Evolutionary conservation across 2,329 filamentous ascomycete genomes (phyloP).

Genomic region (Colletotrichum echinochloae): DNA sequence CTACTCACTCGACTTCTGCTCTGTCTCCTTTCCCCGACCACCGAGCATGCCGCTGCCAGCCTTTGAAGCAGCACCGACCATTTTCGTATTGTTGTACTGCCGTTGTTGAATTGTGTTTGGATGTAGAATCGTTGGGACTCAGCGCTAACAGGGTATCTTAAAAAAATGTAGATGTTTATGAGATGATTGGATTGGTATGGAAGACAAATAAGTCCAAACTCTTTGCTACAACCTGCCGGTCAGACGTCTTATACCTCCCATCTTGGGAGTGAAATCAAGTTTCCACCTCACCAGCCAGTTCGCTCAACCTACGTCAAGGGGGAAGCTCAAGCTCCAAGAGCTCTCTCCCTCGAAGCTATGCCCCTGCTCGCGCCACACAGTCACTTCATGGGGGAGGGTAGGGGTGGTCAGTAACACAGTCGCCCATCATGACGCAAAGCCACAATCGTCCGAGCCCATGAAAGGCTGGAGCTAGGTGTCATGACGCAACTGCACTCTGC

Average conservation of each 20-base stretch:
- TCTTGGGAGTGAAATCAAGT: constrained; percentile 39
- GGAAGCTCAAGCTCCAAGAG: constrained; percentile 36
- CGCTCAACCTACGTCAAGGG: constrained; percentile 39
- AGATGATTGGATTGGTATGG: constrained; percentile 36
- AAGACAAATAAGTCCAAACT: constrained; percentile 11
- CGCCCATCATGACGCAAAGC: constrained; percentile 43
- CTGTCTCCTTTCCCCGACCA: constrained; percentile 48
- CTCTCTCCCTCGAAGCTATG: constrained; percentile 31
- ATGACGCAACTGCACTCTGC: constrained; percentile 41
- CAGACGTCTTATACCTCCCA: constrained; percentile 41
- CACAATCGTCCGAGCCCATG: constrained; percentile 40
- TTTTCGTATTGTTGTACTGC: constrained; percentile 8
- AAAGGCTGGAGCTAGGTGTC: constrained; percentile 34
- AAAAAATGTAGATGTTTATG: constrained; percentile 31
- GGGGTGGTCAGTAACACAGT: constrained; percentile 11
- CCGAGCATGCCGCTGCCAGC: constrained; percentile 44
- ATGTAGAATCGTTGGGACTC: constrained; percentile 21
- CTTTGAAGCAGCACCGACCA: constrained; percentile 39
- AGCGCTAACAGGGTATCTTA: constrained; percentile 29
- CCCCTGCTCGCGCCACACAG: constrained; percentile 40
- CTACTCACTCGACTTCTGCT: constrained; percentile 49
- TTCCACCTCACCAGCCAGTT: constrained; percentile 32
- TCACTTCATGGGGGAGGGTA: constrained; percentile 40
- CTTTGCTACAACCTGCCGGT: not conserved
- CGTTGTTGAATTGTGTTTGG: constrained; percentile 40